Evolutionary conservation across 352 stramenopile genomes (phyloP).

Genomic region (Phytophthora citricola): DNA sequence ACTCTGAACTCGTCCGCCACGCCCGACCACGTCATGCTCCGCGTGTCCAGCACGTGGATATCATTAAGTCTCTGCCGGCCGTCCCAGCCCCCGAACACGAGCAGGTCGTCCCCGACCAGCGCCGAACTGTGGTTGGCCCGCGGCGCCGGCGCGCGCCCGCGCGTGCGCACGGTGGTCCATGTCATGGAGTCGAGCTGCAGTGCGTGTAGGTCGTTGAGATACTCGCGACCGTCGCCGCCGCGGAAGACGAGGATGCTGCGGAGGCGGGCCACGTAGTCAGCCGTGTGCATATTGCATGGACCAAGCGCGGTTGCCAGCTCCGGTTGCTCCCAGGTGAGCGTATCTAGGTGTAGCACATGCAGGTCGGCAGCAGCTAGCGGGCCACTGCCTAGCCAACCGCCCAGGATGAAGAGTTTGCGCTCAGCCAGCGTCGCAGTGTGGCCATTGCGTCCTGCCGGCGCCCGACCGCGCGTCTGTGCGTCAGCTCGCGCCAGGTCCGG

Average conservation of each 20-base stretch:
- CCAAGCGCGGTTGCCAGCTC: conserved; percentile 60
- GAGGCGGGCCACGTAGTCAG: conserved; percentile 89
- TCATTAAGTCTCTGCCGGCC: conserved; percentile 95
- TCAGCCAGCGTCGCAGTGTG: conserved; percentile 95
- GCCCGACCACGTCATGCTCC: conserved; percentile 89
- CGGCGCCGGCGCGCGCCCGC: conserved; percentile 82
- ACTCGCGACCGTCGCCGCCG: conserved; percentile 94
- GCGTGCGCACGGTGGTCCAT: conserved; percentile 86
- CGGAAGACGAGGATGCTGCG: conserved; percentile 94
- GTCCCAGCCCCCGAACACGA: conserved; percentile 97
- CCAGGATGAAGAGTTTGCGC: conserved; percentile 93
- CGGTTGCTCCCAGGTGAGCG: conserved; percentile 69
- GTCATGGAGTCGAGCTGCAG: conserved; percentile 89
- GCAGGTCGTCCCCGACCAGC: conserved; percentile 84
- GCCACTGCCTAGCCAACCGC: conserved; percentile 93
- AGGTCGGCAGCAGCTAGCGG: conserved; percentile 93
- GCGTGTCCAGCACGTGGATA: conserved; percentile 95
- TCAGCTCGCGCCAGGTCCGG: conserved; percentile 69
- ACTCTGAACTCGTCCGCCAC: conserved; percentile 45
- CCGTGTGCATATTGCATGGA: conserved; percentile 98
- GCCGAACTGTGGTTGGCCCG: conserved; percentile 96
- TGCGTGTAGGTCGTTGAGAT: conserved; percentile 96
- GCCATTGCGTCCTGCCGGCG: conserved; percentile 92
- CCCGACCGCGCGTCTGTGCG: conserved; percentile 47
- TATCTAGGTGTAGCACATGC: conserved; percentile 91